A percentile compares a stretch with the other conserved stretches of the same genome.
Evolutionary conservation across 169 alveolate species (phyloP).

Genomic region (Eimeria sp.): DNA sequence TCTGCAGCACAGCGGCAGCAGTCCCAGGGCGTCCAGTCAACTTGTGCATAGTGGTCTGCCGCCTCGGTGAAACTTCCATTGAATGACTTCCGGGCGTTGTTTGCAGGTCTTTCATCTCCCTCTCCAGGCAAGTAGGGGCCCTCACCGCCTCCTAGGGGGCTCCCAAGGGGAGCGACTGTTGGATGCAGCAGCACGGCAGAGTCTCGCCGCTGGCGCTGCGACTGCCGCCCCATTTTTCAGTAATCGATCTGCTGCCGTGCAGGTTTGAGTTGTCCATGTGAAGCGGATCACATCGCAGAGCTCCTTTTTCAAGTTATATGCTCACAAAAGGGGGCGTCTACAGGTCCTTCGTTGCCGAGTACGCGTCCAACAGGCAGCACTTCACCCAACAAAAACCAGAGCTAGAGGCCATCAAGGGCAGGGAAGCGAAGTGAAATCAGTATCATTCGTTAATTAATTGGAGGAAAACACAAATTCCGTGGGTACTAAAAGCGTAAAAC

Average conservation of each 20-base stretch:
- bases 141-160: background rate
- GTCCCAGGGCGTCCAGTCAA: constrained; percentile 71
- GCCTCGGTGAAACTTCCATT: background rate
- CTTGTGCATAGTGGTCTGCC: constrained; percentile 25
- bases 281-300: background rate
- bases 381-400: background rate
- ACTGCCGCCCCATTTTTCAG: constrained; percentile 9
- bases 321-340: background rate
- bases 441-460: background rate
- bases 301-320: background rate
- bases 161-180: constrained; percentile 12
- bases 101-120: background rate
- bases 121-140: background rate
- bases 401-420: background rate
- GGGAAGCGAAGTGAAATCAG: background rate
- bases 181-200: constrained; percentile 23
- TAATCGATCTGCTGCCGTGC: background rate
- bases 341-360: background rate
- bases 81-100: background rate
- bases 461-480: background rate
- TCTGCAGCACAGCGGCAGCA: constrained; percentile 72
- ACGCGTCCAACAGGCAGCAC: background rate
- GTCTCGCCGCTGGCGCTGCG: background rate
- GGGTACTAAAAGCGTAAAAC: too few species aligned
- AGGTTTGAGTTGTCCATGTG: background rate